Conservation (phyloP, 2,329 filamentous ascomycete genomes). For the Botrytis sinoallii region DNA sequence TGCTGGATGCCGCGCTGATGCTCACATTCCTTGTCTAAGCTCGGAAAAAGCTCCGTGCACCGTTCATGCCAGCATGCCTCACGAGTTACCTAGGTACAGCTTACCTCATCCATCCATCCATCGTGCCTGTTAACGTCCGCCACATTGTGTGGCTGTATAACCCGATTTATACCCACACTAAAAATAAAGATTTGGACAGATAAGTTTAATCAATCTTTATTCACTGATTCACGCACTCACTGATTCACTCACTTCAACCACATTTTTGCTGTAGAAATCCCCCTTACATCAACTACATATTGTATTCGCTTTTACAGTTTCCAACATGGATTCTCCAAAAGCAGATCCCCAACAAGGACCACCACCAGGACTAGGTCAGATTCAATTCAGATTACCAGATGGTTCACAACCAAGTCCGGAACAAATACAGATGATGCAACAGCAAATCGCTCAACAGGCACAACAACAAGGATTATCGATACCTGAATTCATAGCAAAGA, state of each 20-base stretch:
- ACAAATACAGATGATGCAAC: slow-evolving; percentile 81
- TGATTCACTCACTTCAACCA: slow-evolving; percentile 16
- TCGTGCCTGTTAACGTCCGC: background rate
- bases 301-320: background rate
- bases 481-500: slow-evolving; percentile 74
- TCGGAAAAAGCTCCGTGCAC: background rate
- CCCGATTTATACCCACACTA: background rate
- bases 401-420: slow-evolving; percentile 65
- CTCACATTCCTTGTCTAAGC: background rate
- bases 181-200: slow-evolving; percentile 11
- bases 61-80: background rate
- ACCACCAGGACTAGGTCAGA: slow-evolving; percentile 23
- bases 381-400: slow-evolving; percentile 30
- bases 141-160: slow-evolving; percentile 1
- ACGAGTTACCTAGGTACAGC: background rate
- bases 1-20: background rate
- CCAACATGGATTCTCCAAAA: slow-evolving; percentile 7
- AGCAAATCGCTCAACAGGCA: slow-evolving; percentile 77
- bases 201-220: slow-evolving; percentile 19
- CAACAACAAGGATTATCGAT: slow-evolving; percentile 80
- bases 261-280: background rate
- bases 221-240: background rate
- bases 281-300: background rate
- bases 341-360: slow-evolving; percentile 10
- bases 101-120: background rate